Conservation (phyloP, 164 flowering plant species). For the Echeveria elegans region DNA sequence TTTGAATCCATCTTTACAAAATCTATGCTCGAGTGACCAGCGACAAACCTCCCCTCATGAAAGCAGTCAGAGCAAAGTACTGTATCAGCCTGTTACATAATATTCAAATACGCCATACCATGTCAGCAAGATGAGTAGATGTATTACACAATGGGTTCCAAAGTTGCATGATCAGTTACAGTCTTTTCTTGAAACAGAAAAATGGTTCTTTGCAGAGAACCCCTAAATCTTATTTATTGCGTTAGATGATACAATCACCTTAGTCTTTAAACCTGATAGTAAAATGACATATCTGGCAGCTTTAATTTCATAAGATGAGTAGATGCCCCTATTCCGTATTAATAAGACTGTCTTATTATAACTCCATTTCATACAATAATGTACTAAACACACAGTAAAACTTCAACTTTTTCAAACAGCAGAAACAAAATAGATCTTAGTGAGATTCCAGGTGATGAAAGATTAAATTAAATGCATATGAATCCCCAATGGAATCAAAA, state of each 20-base stretch:
- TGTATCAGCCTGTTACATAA: conserved; percentile 55
- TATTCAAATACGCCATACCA: conserved; percentile 11
- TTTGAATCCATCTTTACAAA: conserved; percentile 58
- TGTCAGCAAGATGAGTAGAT: conserved; percentile 8
- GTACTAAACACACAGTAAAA: background rate
- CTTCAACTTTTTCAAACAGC: too few relatives aligned
- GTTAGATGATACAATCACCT: background rate
- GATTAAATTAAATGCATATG: too few relatives aligned
- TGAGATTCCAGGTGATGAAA: too few relatives aligned
- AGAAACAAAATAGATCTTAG: too few relatives aligned
- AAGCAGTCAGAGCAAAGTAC: conserved; percentile 74
- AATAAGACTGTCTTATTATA: background rate
- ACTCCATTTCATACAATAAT: background rate
- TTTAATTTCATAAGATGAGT: too few relatives aligned
- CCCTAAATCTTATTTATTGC: background rate
- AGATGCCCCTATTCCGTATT: background rate
- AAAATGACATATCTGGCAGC: too few relatives aligned
- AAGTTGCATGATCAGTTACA: background rate
- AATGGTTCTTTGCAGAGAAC: background rate
- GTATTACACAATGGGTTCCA: background rate
- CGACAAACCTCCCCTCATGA: conserved; percentile 73
- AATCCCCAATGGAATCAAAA: background rate
- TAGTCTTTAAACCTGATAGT: too few relatives aligned
- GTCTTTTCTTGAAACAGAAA: background rate
- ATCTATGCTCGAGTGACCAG: conserved; percentile 89